These are phyloP conservation scores for Cercospora canescens DNA, from an alignment of 2,329 filamentous ascomycete species.

Conservation along the genomic window DNA sequence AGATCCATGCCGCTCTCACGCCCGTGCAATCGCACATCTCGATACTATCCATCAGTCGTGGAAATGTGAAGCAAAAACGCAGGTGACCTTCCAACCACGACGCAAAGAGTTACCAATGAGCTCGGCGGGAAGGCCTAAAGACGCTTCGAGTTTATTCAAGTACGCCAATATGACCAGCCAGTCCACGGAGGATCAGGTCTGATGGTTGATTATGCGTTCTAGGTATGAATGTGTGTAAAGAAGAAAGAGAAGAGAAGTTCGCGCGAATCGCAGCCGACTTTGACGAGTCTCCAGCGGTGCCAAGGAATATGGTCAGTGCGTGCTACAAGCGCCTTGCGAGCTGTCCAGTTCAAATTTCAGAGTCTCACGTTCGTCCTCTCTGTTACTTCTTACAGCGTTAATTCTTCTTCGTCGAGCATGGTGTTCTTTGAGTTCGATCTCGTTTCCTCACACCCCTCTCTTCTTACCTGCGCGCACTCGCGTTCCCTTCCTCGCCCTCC, in stretches of 20 bases:
- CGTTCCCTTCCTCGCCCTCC: not conserved
- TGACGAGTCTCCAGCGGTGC: not conserved
- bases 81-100: conserved; percentile 30
- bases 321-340: not conserved
- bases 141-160: conserved; percentile 26
- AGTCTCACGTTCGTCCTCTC: not conserved
- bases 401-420: not conserved
- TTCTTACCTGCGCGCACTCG: not conserved
- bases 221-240: conserved; percentile 25
- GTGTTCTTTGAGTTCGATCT: too few relatives aligned
- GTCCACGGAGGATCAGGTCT: conserved; percentile 24
- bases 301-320: not conserved
- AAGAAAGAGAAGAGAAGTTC: conserved; percentile 16
- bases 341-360: not conserved
- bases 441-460: not conserved
- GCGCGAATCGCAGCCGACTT: not conserved
- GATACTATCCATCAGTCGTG: not conserved
- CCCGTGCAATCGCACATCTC: not conserved
- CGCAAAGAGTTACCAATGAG: conserved; percentile 15
- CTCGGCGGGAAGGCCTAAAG: conserved; percentile 29
- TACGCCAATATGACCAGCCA: conserved; percentile 34
- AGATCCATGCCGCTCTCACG: too few relatives aligned
- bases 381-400: not conserved
- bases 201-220: conserved; percentile 34
- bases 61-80: conserved; percentile 30